These are phyloP conservation scores for Bruguiera gymnorhiza DNA, from an alignment of 345 rosid species.

Conservation along the genomic window DNA sequence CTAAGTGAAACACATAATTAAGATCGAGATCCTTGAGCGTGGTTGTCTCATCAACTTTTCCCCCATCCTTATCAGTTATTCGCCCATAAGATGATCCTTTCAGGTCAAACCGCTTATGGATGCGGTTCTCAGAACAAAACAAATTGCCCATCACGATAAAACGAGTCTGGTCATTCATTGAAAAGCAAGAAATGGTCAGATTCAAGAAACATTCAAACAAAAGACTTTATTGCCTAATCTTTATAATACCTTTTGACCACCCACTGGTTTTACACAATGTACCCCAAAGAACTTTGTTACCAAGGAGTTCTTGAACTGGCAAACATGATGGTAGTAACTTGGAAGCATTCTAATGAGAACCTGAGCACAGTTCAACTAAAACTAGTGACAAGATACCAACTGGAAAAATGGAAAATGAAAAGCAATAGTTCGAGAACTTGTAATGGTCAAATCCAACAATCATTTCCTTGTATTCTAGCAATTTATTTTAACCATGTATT, in stretches of 20 bases:
- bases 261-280: slow-evolving; percentile 61
- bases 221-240: background rate
- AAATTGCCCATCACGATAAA: slow-evolving; percentile 69
- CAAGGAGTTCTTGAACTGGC: slow-evolving; percentile 56
- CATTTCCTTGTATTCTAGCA: too few relatives aligned
- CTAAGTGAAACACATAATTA: slow-evolving; percentile 49
- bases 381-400: slow-evolving; percentile 3
- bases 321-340: slow-evolving; percentile 59
- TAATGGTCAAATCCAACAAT: background rate
- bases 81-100: slow-evolving; percentile 81
- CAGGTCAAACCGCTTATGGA: slow-evolving; percentile 63
- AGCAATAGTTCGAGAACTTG: background rate
- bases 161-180: slow-evolving; percentile 41
- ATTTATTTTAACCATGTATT: too few relatives aligned
- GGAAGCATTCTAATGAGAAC: slow-evolving; percentile 63
- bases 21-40: slow-evolving; percentile 79
- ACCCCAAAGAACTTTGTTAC: slow-evolving; percentile 73
- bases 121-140: slow-evolving; percentile 58
- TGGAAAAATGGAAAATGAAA: background rate
- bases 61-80: slow-evolving; percentile 46
- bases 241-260: slow-evolving; percentile 56
- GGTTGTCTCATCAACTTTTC: slow-evolving; percentile 56
- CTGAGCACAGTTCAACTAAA: slow-evolving; percentile 31
- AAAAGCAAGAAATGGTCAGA: background rate
- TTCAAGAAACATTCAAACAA: background rate